Percentiles rank a stretch among this genome's conserved stretches.
Conservation (phyloP, 768 basidiomycete genomes). For the Suillus occidentalis region DNA sequence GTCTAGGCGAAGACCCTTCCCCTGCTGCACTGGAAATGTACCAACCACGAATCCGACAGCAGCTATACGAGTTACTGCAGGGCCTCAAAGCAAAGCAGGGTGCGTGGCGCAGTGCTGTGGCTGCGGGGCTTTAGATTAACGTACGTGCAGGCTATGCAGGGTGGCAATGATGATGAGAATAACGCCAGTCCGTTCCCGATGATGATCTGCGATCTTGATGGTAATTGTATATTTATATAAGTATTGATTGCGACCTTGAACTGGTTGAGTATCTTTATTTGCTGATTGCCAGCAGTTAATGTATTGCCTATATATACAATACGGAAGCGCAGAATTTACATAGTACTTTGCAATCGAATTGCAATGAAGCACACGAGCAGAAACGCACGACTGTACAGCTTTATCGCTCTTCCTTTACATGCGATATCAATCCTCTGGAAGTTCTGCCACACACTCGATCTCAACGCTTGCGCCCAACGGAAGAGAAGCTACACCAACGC, state of each 20-base stretch:
- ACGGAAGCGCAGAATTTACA: constrained; percentile 2
- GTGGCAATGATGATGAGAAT: constrained; percentile 8
- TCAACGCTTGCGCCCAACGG: constrained; percentile 57
- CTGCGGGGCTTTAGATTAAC: constrained; percentile 4
- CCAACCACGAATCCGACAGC: constrained; percentile 37
- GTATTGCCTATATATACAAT: constrained; percentile 1
- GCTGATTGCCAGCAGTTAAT: neutral
- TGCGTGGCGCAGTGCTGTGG: constrained; percentile 30
- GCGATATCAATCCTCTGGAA: neutral
- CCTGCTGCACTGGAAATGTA: constrained; percentile 34
- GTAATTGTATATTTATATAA: constrained; percentile 1
- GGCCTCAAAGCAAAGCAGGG: constrained; percentile 43
- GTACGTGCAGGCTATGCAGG: constrained; percentile 5
- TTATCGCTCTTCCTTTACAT: neutral
- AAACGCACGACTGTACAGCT: neutral
- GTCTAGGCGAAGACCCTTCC: constrained; percentile 43
- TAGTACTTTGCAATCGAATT: neutral
- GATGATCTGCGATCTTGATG: neutral
- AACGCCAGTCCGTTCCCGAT: neutral
- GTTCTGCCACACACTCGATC: constrained; percentile 59
- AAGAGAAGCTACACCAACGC: constrained; percentile 54
- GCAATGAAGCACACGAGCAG: neutral
- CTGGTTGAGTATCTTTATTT: neutral
- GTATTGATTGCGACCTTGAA: neutral
- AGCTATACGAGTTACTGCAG: constrained; percentile 39